Percentiles rank a stretch among this genome's conserved stretches.
Evolutionary conservation across 2,329 filamentous ascomycete genomes (phyloP).

Genomic region (Fusarium anthophilum): DNA sequence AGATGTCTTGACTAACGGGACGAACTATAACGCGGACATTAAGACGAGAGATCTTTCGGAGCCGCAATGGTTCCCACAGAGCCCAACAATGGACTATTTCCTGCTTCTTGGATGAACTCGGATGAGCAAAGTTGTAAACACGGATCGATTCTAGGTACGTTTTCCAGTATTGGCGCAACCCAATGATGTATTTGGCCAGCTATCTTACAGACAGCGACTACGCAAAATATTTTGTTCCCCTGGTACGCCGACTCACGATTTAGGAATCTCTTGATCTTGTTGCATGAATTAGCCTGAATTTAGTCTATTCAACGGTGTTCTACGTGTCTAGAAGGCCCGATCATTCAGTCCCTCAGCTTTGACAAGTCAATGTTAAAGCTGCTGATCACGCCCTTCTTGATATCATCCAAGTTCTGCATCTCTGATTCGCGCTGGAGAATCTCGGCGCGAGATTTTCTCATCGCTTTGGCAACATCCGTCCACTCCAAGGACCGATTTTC

Average conservation of each 20-base stretch:
- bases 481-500: background rate
- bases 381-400: background rate
- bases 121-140: background rate
- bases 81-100: accelerated
- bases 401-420: background rate
- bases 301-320: background rate
- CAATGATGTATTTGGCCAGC: background rate
- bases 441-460: background rate
- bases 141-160: accelerated
- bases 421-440: background rate
- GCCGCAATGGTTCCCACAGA: background rate
- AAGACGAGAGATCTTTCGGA: background rate
- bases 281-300: accelerated
- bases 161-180: background rate
- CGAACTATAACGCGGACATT: background rate
- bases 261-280: accelerated
- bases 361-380: background rate
- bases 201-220: background rate
- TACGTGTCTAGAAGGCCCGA: background rate
- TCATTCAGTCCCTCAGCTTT: background rate
- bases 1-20: background rate
- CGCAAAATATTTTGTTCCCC: accelerated
- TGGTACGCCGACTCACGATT: background rate
- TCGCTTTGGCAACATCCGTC: background rate
- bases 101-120: accelerated